phyloP scores from a whole-genome alignment of 2,329 filamentous ascomycete species.

The Septoria petroselini region DNA sequence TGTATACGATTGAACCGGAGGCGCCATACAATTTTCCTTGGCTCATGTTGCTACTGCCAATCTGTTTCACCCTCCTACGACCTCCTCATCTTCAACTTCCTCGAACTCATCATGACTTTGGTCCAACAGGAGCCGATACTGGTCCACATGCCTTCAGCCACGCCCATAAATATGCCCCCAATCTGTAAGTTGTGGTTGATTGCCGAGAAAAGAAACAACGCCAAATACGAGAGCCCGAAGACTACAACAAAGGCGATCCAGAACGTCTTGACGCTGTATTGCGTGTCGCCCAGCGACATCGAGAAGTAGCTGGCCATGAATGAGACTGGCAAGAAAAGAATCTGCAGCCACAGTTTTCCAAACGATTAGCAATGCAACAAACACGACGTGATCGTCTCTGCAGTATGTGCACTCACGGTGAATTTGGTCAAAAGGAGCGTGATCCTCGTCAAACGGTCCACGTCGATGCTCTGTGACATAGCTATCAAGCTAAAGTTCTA shows the following conservation, averaged over 20 bases:
- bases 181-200: slow-evolving; percentile 57
- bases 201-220: slow-evolving; percentile 57
- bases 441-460: slow-evolving; percentile 67
- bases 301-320: slow-evolving; percentile 70
- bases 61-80: too few species aligned
- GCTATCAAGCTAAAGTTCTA: slow-evolving; percentile 76
- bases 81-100: slow-evolving; percentile 6
- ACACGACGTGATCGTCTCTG: too few species aligned
- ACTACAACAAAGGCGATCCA: slow-evolving; percentile 67
- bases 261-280: slow-evolving; percentile 59
- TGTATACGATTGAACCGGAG: too few species aligned
- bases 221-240: slow-evolving; percentile 56
- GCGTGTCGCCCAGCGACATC: slow-evolving; percentile 59
- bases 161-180: slow-evolving; percentile 12
- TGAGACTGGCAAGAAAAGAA: slow-evolving; percentile 70
- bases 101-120: slow-evolving; percentile 7
- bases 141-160: slow-evolving; percentile 19
- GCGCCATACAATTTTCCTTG: too few species aligned
- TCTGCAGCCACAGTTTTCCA: too few species aligned
- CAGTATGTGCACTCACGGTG: slow-evolving; percentile 43
- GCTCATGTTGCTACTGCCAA: too few species aligned
- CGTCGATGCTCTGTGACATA: slow-evolving; percentile 69
- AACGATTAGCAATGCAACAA: too few species aligned
- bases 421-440: slow-evolving; percentile 71
- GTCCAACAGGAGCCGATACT: slow-evolving; percentile 15